Base-by-base conservation (phyloP, 768 basidiomycete genomes). In the Galerina marginata region DNA sequence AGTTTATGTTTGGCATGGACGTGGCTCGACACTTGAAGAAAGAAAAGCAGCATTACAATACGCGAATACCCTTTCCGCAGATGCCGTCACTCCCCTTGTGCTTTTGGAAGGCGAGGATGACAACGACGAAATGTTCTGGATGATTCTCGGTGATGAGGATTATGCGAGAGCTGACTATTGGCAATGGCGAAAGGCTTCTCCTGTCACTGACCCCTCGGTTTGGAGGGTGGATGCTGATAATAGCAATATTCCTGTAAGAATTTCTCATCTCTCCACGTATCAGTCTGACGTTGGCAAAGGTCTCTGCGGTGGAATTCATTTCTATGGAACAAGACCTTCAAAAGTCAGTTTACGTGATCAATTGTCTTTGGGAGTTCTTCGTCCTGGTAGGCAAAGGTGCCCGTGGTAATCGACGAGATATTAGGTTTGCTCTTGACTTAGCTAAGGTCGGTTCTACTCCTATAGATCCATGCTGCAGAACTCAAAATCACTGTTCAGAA, bases 131-230 rank as follows among this genome's bases (percentile, higher is more conserved):
- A 86, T 93, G 83, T 93, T 95, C 69, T 93, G 93, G 90, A 87
- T 91, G 85, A 83, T 91, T 39, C 79, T 94, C 2, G 92, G 92
- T n/a, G 85, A 91, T 23, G 81, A 86, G 2, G 82, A 83, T 2
- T 93, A 87, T 69, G 91, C 91, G 3, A 86, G 83, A 44, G 93
- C 93, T 1, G 86, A 93, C 64, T 89, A 93, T 71, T 95, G 93
- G 93, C 83, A 72, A 68, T 95, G 91, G 90, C 82, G 89, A 65
- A 72, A 73, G 25, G 70, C 66, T 15, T 71, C 76, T n/a, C 56
- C 69, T 43, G 68, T 70, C 6, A 66, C 72, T 6, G 80, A 83
- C 48, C 84, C 90, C 40, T 77, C 79, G 23, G 74, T 88, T 16
- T 93, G 90, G 89, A 75, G 78, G 40, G 79, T 92, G 25, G 81